A percentile compares a stretch with the other conserved stretches of the same genome.
Evolutionary conservation across 331 rosid species (phyloP).

Genomic region (Rhamnella rubrinervis): DNA sequence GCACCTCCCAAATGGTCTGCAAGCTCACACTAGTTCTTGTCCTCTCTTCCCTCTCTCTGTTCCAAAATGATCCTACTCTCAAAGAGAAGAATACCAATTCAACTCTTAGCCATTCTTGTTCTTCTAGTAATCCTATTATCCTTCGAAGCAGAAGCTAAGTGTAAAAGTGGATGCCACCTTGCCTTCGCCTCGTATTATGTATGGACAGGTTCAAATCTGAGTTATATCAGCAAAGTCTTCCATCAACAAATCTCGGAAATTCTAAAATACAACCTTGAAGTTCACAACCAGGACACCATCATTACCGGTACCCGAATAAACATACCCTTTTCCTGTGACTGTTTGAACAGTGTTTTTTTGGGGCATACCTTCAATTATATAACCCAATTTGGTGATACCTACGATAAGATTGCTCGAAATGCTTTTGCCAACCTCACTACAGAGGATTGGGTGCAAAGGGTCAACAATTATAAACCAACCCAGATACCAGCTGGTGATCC

Average conservation of each 20-base stretch:
- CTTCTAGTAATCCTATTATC: conserved; percentile 25
- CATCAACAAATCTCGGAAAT: conserved; percentile 30
- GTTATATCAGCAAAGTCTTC: conserved; percentile 33
- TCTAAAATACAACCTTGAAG: conserved; percentile 46
- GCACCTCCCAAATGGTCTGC: conserved; percentile 9
- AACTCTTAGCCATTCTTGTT: conserved; percentile 13
- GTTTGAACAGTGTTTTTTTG: conserved; percentile 47
- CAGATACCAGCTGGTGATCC: conserved; percentile 22
- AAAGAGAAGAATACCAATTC: conserved; percentile 2
- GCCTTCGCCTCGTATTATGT: conserved; percentile 56
- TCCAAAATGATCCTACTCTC: conserved; percentile 33
- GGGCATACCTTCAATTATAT: conserved; percentile 46
- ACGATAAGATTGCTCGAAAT: conserved; percentile 26
- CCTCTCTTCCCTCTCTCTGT: background rate
- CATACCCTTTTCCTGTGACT: conserved; percentile 65
- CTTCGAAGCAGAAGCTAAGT: conserved; percentile 37
- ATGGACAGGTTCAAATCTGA: conserved; percentile 36
- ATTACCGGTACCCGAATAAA: conserved; percentile 25
- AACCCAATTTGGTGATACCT: conserved; percentile 30
- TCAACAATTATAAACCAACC: conserved; percentile 21
- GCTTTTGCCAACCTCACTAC: conserved; percentile 50
- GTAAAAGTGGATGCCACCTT: conserved; percentile 36
- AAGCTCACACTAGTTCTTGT: conserved; percentile 5
- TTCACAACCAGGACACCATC: conserved; percentile 34
- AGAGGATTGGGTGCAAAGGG: conserved; percentile 28